Evolutionary conservation across 2,329 filamentous ascomycete genomes (phyloP), one percentile per base, ranked within the genome.

Genomic region (Fusarium newnesense): DNA sequence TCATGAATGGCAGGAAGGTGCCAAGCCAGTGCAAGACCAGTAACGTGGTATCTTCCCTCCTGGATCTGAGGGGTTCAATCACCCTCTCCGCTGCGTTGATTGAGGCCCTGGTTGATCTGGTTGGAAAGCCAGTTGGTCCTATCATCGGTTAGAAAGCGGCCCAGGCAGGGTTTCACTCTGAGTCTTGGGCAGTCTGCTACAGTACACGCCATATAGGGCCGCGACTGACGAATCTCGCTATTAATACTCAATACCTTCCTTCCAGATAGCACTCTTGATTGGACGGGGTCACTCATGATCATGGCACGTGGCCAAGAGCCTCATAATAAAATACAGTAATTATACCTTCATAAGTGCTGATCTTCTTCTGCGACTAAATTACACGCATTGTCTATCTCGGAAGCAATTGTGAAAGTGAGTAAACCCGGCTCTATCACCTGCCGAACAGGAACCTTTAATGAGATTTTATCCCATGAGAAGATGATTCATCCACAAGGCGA

Each of bases 171-270:
- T 18, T 9, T 49, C 28, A n/a, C 3, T 11, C 9, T 4, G 1
- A 19, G 6, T 26, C 5, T 9, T 9, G 11, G 9, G 4, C 10
- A 21, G 43, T 46, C 5, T 30, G 21, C 4, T 12, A 44, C 7
- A 44, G 16, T 26, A 44, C 18, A 4, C 1, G 0, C 18, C 4
- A 10, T 5, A 13, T 3, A 10, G 4, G 7, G 9, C 9, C 15
- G 19, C 13, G 44, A 11, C 19, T 16, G 7, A 8, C 0, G 11
- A 10, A 6, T n/a, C 19, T 47, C 9, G 13, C 9, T 8, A 47
- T n/a, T 6, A 4, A 15, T n/a, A 11, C 9, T 21, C 9, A 28
- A 1, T 15, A 19, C 24, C 43, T 21, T 28, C 9, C 10, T 15
- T 21, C 9, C 4, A 10, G 1, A 7, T 28, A 15, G 43, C 12